Conservation (phyloP, 2,329 filamentous ascomycete species). For the Claviceps arundinis region DNA sequence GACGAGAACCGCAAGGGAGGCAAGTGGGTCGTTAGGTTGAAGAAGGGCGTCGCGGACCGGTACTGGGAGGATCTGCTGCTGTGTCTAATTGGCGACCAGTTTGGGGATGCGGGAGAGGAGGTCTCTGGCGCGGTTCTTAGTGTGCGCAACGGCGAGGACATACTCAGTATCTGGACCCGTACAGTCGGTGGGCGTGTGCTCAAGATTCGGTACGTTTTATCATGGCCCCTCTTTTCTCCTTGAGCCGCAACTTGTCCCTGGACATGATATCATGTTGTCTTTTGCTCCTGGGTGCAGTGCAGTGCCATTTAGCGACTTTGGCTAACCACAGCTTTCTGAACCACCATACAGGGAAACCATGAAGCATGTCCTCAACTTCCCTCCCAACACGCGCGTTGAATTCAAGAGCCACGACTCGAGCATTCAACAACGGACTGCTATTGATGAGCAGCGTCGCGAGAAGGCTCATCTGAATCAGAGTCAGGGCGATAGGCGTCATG, state of each 20-base stretch:
- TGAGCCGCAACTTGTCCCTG: too few species aligned
- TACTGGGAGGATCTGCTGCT: slow-evolving; percentile 94
- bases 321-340: not conserved
- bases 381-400: slow-evolving; percentile 76
- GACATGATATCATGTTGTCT: too few species aligned
- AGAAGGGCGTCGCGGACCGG: slow-evolving; percentile 91
- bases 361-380: slow-evolving; percentile 78
- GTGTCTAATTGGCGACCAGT: slow-evolving; percentile 86
- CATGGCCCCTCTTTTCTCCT: not conserved
- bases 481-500: slow-evolving; percentile 24
- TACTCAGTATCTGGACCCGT: slow-evolving; percentile 94
- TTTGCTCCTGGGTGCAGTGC: too few species aligned
- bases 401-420: slow-evolving; percentile 96
- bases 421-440: slow-evolving; percentile 79
- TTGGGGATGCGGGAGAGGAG: slow-evolving; percentile 82
- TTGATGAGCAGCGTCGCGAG: slow-evolving; percentile 84
- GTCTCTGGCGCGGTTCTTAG: slow-evolving; percentile 91
- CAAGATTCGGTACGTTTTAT: slow-evolving; percentile 69
- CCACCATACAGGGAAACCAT: slow-evolving; percentile 61
- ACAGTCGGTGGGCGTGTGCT: slow-evolving; percentile 87
- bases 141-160: slow-evolving; percentile 89
- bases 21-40: slow-evolving; percentile 93
- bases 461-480: slow-evolving; percentile 45
- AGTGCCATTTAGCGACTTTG: too few species aligned
- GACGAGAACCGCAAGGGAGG: slow-evolving; percentile 92